Evolutionary conservation across 2,329 filamentous ascomycete genomes (phyloP), one percentile per base, ranked within the genome.

Genomic region (Didymosphaeria variabile): DNA sequence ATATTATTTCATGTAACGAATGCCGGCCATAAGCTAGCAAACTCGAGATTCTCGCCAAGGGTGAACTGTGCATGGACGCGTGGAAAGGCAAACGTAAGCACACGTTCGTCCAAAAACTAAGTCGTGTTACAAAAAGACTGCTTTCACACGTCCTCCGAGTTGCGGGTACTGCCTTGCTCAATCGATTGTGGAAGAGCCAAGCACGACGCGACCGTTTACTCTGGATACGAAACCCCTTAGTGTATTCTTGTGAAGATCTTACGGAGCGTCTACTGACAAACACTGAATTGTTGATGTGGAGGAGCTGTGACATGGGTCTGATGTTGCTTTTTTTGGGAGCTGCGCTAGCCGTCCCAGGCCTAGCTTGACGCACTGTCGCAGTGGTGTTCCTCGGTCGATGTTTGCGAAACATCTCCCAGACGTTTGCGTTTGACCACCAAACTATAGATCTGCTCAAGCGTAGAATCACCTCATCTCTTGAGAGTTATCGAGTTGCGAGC

Each of bases 331-430:
- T 44, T 45, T 19, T 8, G 21, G 29, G 26, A 5, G 13, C n/a
- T 12, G 12, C 1, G n/a, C 56, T 58, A 58, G 13, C 38, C 38
- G 7, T n/a, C 8, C n/a, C 19, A 10, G 38, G 21, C 6, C 6
- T 58, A 44, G 47, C 38, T 13, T 17, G 17, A 38, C 13, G 56
- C 47, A 50, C 23, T 2, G 46, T 29, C 47, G 12, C 12, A 45
- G 17, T 40, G 38, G 38, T 40, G 17, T n/a, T 32, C 45, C 47
- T 34, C 21, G 44, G 31, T 52, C 49, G 19, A 61, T 50, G 15
- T 23, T 55, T 55, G 52, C 55, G 59, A 61, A 61, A 61, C 59
- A 46, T 52, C 44, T 40, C 40, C 45, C 55, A 61, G 32, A 61
- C 59, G 32, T 26, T 50, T 50, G 26, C 32, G 44, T 61, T 50